Percentiles rank a stretch among this genome's conserved stretches.
phyloP scores from a whole-genome alignment of 768 basidiomycete genomes.

The Paxillus rubicundulus region DNA sequence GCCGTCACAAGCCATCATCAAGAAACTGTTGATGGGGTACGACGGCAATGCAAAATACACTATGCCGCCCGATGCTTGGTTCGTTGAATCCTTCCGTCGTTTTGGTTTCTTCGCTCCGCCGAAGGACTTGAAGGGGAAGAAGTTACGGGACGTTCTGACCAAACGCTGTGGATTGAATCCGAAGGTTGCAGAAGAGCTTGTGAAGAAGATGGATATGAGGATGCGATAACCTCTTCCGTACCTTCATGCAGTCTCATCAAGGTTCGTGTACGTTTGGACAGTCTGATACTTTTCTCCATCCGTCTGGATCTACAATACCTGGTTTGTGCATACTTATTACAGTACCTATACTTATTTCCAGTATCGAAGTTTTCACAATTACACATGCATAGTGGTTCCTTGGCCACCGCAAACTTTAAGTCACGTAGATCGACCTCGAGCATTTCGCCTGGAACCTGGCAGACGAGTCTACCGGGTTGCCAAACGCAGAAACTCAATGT shows the following conservation, averaged over 20 bases:
- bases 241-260: not conserved
- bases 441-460: too few relatives aligned
- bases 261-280: not conserved
- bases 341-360: too few relatives aligned
- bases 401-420: too few relatives aligned
- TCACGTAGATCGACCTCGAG: too few relatives aligned
- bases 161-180: conserved; percentile 29
- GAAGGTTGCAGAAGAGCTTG: conserved; percentile 20
- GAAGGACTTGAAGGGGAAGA: conserved; percentile 24
- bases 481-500: not conserved
- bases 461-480: too few relatives aligned
- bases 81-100: conserved; percentile 22
- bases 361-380: too few relatives aligned
- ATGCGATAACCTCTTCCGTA: not conserved
- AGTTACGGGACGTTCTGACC: conserved; percentile 22
- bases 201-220: conserved; percentile 15
- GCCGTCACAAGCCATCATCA: conserved; percentile 20
- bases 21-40: conserved; percentile 13
- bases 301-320: not conserved
- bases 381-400: too few relatives aligned
- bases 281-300: too few relatives aligned
- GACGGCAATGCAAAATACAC: conserved; percentile 15
- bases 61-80: conserved; percentile 28
- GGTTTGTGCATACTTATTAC: too few relatives aligned
- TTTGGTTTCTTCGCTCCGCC: conserved; percentile 23